phyloP scores from a whole-genome alignment of 768 basidiomycete species.

The Russula dissimulans region DNA sequence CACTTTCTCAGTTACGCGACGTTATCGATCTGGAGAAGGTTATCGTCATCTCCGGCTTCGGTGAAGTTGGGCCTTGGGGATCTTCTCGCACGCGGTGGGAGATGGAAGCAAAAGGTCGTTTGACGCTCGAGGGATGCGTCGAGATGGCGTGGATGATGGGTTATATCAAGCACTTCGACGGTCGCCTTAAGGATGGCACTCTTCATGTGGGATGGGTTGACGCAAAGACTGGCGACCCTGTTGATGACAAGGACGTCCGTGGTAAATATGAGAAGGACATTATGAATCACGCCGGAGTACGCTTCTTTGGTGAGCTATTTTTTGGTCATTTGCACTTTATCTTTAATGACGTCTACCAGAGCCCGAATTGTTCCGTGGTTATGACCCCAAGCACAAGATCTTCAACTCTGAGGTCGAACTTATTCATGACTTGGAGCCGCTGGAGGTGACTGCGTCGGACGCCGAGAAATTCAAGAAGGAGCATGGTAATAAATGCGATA shows the following conservation, averaged over 20 bases:
- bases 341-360: slow-evolving; percentile 40
- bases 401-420: slow-evolving; percentile 98
- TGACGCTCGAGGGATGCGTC: slow-evolving; percentile 95
- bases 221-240: slow-evolving; percentile 82
- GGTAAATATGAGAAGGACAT: slow-evolving; percentile 94
- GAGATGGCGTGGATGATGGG: slow-evolving; percentile 99
- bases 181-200: slow-evolving; percentile 85
- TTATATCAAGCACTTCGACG: slow-evolving; percentile 96
- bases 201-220: slow-evolving; percentile 99
- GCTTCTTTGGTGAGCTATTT: slow-evolving; percentile 65
- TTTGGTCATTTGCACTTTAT: neutral
- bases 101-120: slow-evolving; percentile 97
- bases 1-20: slow-evolving; percentile 74
- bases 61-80: slow-evolving; percentile 97
- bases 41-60: slow-evolving; percentile 91
- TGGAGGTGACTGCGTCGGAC: slow-evolving; percentile 86
- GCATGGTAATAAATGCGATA: slow-evolving; percentile 93
- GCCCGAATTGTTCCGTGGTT: slow-evolving; percentile 95
- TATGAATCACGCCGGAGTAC: slow-evolving; percentile 81
- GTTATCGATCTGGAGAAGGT: slow-evolving; percentile 95
- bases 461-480: slow-evolving; percentile 94
- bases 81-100: slow-evolving; percentile 98
- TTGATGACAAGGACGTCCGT: slow-evolving; percentile 96
- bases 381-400: slow-evolving; percentile 94
- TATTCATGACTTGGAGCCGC: slow-evolving; percentile 90